Evolutionary conservation across 176 grass and related monocot species (phyloP).

Genomic region (Oryza rufipogon): DNA sequence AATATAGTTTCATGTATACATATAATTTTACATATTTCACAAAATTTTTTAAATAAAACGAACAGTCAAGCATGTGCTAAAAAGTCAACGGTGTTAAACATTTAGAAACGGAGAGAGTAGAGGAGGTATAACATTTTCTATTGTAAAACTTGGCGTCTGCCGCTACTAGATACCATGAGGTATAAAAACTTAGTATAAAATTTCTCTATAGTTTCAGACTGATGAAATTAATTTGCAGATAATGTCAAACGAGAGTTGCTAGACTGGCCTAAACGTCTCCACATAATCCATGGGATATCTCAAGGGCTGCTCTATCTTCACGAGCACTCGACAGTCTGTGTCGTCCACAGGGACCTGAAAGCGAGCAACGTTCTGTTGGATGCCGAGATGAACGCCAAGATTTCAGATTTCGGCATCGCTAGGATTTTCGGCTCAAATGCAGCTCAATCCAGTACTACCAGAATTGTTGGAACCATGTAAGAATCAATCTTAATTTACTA

Average conservation of each 20-base stretch:
- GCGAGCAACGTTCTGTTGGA: slow-evolving; percentile 75
- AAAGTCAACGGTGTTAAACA: too few species aligned
- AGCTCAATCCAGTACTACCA: slow-evolving; percentile 50
- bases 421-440: slow-evolving; percentile 53
- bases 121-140: too few species aligned
- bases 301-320: slow-evolving; percentile 69
- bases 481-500: not conserved
- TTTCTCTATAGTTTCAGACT: too few species aligned
- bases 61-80: too few species aligned
- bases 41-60: too few species aligned
- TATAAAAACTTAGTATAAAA: too few species aligned
- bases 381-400: slow-evolving; percentile 59
- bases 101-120: too few species aligned
- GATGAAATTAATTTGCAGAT: slow-evolving; percentile 25
- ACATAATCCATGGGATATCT: slow-evolving; percentile 60
- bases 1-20: too few species aligned
- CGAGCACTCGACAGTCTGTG: slow-evolving; percentile 57
- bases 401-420: slow-evolving; percentile 70
- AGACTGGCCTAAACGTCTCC: slow-evolving; percentile 35
- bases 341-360: slow-evolving; percentile 73
- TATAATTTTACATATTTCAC: too few species aligned
- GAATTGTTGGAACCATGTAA: slow-evolving; percentile 65
- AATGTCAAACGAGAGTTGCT: slow-evolving; percentile 13
- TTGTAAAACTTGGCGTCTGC: too few species aligned
- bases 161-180: too few species aligned